Conservation (phyloP, 352 stramenopile genomes). For the Phytophthora meadii region DNA sequence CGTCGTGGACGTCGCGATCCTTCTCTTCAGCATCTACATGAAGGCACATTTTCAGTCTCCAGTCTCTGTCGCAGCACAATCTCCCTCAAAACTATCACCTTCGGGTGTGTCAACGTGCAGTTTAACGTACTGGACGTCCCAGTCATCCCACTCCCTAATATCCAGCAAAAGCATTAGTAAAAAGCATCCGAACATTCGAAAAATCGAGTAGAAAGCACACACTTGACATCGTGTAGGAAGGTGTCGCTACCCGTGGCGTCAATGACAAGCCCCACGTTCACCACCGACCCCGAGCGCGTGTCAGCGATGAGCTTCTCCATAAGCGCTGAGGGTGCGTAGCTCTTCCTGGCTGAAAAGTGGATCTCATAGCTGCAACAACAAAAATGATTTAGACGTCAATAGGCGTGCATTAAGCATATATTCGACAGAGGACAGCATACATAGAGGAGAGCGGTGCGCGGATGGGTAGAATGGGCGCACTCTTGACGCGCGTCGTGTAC, state of each 20-base stretch:
- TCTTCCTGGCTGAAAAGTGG: constrained; percentile 68
- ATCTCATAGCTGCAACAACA: constrained; percentile 75
- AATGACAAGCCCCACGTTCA: constrained; percentile 82
- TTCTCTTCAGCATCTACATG: constrained; percentile 39
- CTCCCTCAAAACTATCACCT: constrained; percentile 28
- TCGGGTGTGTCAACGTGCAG: constrained; percentile 48
- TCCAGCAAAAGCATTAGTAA: constrained; percentile 9
- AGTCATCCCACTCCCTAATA: constrained; percentile 88
- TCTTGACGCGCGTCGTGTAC: constrained; percentile 58
- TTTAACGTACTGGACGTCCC: constrained; percentile 88
- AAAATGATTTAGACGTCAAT: constrained; percentile 7
- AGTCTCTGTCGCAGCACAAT: not conserved
- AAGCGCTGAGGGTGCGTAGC: constrained; percentile 68
- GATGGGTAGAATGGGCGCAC: constrained; percentile 76
- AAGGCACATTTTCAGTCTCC: constrained; percentile 11
- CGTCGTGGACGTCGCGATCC: constrained; percentile 49
- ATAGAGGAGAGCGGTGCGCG: constrained; percentile 80
- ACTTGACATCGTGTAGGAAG: constrained; percentile 84
- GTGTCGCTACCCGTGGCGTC: constrained; percentile 74
- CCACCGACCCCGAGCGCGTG: constrained; percentile 59
- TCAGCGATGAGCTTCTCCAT: constrained; percentile 87
- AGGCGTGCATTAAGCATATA: not conserved
- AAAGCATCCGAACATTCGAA: not conserved
- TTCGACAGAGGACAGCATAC: constrained; percentile 36
- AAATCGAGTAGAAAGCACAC: constrained; percentile 26